Evolutionary conservation across 2,329 filamentous ascomycete species (phyloP).

Genomic region (Tolypocladium nubicola): DNA sequence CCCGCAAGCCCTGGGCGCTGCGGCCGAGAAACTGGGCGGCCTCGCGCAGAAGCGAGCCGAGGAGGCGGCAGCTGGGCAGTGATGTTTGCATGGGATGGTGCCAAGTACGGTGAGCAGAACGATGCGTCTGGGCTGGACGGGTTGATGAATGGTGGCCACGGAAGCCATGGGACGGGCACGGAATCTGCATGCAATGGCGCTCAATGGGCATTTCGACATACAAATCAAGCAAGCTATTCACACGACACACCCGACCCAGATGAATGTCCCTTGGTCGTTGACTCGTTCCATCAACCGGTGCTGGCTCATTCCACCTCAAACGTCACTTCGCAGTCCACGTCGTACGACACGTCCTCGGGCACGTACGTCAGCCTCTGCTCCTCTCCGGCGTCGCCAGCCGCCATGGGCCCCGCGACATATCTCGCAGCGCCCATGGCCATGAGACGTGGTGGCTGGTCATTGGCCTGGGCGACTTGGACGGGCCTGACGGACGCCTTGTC

Average conservation of each 20-base stretch:
- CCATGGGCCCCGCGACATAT: background rate
- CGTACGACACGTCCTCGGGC: background rate
- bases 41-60: constrained; percentile 21
- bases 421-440: background rate
- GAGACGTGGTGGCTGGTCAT: background rate
- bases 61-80: constrained; percentile 4
- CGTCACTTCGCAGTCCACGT: background rate
- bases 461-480: background rate
- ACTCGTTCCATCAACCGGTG: background rate
- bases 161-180: too few relatives aligned
- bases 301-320: background rate
- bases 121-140: background rate
- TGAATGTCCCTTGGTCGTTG: too few relatives aligned
- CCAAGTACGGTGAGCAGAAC: background rate
- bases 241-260: too few relatives aligned
- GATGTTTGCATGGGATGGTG: too few relatives aligned
- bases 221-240: background rate
- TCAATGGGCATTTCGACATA: background rate
- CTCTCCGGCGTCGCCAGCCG: background rate
- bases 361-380: background rate
- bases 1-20: constrained; percentile 16
- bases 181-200: background rate
- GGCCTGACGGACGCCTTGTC: background rate
- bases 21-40: constrained; percentile 25
- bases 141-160: background rate